A percentile compares a stretch with the other conserved stretches of the same genome.
Evolutionary conservation across 1,284 basidiomycete genomes (phyloP).

Genomic region (Moesziomyces sp.): DNA sequence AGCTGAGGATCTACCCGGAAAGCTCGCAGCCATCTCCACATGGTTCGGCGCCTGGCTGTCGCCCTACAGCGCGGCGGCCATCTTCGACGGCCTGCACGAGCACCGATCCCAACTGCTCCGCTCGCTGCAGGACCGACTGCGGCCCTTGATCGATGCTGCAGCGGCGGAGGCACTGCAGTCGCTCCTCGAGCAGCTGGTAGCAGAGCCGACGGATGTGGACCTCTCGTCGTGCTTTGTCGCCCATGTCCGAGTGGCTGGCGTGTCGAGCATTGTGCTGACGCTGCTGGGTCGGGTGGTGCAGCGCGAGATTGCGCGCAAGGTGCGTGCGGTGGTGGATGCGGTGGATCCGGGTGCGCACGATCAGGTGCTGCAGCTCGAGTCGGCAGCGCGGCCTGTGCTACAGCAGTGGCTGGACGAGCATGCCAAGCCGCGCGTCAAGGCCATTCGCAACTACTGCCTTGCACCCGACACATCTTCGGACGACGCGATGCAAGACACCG

Average conservation of each 20-base stretch:
- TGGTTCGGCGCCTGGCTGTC: slow-evolving; percentile 38
- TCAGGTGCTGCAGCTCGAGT: slow-evolving; percentile 29
- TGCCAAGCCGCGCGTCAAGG: slow-evolving; percentile 32
- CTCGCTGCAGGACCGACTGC: slow-evolving; percentile 21
- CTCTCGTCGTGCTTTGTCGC: slow-evolving; percentile 20
- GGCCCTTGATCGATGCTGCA: slow-evolving; percentile 11
- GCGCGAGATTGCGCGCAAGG: slow-evolving; percentile 37
- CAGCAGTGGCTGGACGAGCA: slow-evolving; percentile 37
- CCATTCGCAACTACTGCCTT: slow-evolving; percentile 26
- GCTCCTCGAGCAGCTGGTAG: slow-evolving; percentile 19
- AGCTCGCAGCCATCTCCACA: slow-evolving; percentile 7
- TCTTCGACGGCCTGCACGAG: slow-evolving; percentile 12
- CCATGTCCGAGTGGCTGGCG: slow-evolving; percentile 20
- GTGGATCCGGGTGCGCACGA: slow-evolving; percentile 23
- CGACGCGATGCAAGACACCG: slow-evolving; percentile 4
- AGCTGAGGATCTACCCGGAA: slow-evolving; percentile 7
- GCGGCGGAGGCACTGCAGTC: slow-evolving; percentile 13
- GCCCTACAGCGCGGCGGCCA: slow-evolving; percentile 14
- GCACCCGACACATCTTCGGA: background rate
- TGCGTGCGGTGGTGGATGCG: slow-evolving; percentile 25
- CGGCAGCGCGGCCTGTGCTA: slow-evolving; percentile 25
- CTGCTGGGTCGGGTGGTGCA: slow-evolving; percentile 33
- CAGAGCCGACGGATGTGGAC: slow-evolving; percentile 5
- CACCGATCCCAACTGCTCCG: slow-evolving; percentile 10
- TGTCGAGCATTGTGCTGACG: slow-evolving; percentile 21